These are phyloP conservation scores for Amanita thiersii DNA, from an alignment of 768 basidiomycete species.

Conservation along the genomic window DNA sequence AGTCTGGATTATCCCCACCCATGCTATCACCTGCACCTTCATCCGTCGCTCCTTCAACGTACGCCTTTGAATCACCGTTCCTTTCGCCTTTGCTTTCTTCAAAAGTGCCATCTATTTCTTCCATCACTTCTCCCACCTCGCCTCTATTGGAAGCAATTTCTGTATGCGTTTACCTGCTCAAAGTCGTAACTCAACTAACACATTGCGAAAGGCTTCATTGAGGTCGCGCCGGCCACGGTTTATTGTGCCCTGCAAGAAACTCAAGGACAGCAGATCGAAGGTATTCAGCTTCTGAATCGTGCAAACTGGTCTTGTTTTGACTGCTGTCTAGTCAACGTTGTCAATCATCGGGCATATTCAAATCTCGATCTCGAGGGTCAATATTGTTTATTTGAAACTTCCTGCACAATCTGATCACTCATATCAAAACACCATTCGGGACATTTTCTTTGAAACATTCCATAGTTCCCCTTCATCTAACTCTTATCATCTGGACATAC, in stretches of 20 bases:
- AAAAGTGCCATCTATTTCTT: conserved; percentile 12
- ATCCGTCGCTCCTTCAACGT: conserved; percentile 13
- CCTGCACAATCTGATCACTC: conserved; percentile 27
- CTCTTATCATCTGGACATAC: conserved; percentile 39
- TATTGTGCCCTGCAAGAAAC: conserved; percentile 26
- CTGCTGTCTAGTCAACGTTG: conserved; percentile 29
- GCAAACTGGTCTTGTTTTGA: background rate
- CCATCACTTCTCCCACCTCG: conserved; percentile 20
- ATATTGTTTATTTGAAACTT: conserved; percentile 36
- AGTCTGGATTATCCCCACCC: background rate
- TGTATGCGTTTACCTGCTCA: conserved; percentile 23
- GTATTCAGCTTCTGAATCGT: conserved; percentile 20
- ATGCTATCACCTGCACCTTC: conserved; percentile 4
- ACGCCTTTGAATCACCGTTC: conserved; percentile 14
- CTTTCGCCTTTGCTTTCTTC: conserved; percentile 20
- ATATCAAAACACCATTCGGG: conserved; percentile 36
- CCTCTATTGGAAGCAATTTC: conserved; percentile 37
- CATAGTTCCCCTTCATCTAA: conserved; percentile 39
- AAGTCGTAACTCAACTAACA: conserved; percentile 3
- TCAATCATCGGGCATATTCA: conserved; percentile 35
- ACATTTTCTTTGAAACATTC: conserved; percentile 30
- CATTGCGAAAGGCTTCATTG: conserved; percentile 33
- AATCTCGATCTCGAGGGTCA: conserved; percentile 20
- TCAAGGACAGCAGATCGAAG: conserved; percentile 29
- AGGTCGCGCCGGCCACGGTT: conserved; percentile 31